Conservation (phyloP, 116 monocot genomes). For the Posidonia oceanica region DNA sequence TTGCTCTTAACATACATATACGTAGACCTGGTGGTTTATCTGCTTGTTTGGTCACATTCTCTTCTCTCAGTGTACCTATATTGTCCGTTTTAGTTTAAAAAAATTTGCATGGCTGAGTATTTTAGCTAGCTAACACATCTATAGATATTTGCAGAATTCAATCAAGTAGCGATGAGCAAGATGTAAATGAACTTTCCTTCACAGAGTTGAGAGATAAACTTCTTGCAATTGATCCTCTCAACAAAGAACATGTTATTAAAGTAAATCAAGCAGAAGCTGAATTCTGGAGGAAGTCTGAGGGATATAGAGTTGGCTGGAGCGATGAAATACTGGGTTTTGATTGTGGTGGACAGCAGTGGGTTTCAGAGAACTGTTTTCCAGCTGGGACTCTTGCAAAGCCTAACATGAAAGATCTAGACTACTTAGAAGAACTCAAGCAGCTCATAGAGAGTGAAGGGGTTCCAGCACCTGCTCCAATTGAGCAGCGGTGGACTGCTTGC, state of each 20-base stretch:
- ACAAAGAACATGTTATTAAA: slow-evolving; percentile 83
- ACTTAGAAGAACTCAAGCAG: slow-evolving; percentile 66
- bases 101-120: neutral
- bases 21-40: too few species aligned
- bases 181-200: slow-evolving; percentile 69
- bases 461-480: slow-evolving; percentile 95
- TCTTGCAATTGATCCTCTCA: slow-evolving; percentile 82
- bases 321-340: slow-evolving; percentile 98
- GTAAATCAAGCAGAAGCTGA: slow-evolving; percentile 94
- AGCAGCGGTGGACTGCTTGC: slow-evolving; percentile 91
- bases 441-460: slow-evolving; percentile 69
- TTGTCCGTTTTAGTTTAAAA: neutral
- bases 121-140: slow-evolving; percentile 1
- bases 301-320: slow-evolving; percentile 89
- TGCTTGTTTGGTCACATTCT: too few species aligned
- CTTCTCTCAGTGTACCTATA: neutral
- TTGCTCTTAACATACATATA: too few species aligned
- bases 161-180: slow-evolving; percentile 33
- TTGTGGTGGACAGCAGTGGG: slow-evolving; percentile 99
- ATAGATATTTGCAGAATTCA: slow-evolving; percentile 35
- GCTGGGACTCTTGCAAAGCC: slow-evolving; percentile 71
- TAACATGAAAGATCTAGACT: slow-evolving; percentile 82
- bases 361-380: slow-evolving; percentile 86
- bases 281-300: slow-evolving; percentile 93
- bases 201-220: slow-evolving; percentile 90